phyloP scores from a whole-genome alignment of 208 protist species.

The Crithidia mellificae region DNA sequence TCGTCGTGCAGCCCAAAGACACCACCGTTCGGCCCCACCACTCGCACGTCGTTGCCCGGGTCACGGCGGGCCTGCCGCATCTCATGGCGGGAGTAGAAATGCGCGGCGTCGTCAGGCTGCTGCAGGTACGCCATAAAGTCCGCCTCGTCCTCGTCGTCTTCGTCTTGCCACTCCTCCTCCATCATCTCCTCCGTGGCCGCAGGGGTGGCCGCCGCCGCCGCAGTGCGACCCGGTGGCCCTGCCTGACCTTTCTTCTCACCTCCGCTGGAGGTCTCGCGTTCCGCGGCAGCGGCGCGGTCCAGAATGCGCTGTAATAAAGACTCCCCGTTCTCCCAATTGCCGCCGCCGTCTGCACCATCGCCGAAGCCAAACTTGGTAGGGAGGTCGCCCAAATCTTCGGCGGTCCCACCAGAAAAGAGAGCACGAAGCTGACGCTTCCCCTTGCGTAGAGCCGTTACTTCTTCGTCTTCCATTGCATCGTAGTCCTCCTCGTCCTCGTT shows the following conservation, averaged over 20 bases:
- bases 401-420: no score
- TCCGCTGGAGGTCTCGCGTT: no score
- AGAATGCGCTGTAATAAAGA: no score
- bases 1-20: conserved; percentile 31
- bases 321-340: no score
- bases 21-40: conserved; percentile 32
- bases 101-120: conserved; percentile 57
- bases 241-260: no score
- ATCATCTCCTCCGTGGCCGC: conserved; percentile 39
- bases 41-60: conserved; percentile 36
- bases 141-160: conserved; percentile 48
- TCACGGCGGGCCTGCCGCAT: conserved; percentile 43
- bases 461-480: no score
- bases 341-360: no score
- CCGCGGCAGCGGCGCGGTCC: conserved; percentile 21
- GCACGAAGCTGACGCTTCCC: no score
- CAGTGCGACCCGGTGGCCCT: no score
- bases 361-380: no score
- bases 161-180: conserved; percentile 53
- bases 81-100: conserved; percentile 54
- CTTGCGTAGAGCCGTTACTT: no score
- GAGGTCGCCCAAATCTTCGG: no score
- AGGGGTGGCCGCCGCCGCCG: conserved; percentile 1
- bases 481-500: neutral
- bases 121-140: conserved; percentile 86